A percentile compares a stretch with the other conserved stretches of the same genome.
phyloP scores from a whole-genome alignment of 352 stramenopile species.

The Phytophthora idaei region DNA sequence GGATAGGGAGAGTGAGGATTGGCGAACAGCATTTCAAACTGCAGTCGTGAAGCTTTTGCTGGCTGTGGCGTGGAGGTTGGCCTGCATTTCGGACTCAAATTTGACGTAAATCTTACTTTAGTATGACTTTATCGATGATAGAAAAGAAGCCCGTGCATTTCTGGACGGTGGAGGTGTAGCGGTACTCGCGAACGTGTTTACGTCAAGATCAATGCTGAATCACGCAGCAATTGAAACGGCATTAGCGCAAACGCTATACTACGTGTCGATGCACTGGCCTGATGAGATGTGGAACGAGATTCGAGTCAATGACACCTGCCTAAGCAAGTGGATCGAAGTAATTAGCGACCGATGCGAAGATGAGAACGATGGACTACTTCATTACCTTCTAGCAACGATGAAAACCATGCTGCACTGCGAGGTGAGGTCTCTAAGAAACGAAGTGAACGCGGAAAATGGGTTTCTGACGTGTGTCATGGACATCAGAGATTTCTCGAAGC shows the following conservation, averaged over 20 bases:
- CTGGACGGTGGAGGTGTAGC: constrained; percentile 14
- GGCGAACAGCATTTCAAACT: constrained; percentile 13
- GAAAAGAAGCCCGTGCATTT: constrained; percentile 21
- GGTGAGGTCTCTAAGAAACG: constrained; percentile 4
- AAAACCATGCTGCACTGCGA: constrained; percentile 20
- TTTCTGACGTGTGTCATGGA: background rate
- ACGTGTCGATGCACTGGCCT: constrained; percentile 24
- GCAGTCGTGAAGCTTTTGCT: constrained; percentile 30
- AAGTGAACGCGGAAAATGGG: background rate
- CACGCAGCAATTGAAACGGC: constrained; percentile 15
- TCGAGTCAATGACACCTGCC: constrained; percentile 5
- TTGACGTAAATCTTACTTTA: background rate
- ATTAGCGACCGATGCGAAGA: constrained; percentile 13
- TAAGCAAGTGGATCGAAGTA: constrained; percentile 23
- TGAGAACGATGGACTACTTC: constrained; percentile 19
- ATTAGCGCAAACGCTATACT: constrained; percentile 24
- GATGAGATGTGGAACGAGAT: constrained; percentile 29
- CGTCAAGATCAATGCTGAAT: background rate
- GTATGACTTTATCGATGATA: background rate
- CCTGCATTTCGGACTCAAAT: background rate
- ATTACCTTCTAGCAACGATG: constrained; percentile 25
- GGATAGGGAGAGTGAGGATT: constrained; percentile 11
- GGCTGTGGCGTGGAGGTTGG: constrained; percentile 36
- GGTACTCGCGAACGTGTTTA: constrained; percentile 19
- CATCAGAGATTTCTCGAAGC: constrained; percentile 14